phyloP scores from a whole-genome alignment of 176 grass and related monocot species.

The Areca catechu region DNA sequence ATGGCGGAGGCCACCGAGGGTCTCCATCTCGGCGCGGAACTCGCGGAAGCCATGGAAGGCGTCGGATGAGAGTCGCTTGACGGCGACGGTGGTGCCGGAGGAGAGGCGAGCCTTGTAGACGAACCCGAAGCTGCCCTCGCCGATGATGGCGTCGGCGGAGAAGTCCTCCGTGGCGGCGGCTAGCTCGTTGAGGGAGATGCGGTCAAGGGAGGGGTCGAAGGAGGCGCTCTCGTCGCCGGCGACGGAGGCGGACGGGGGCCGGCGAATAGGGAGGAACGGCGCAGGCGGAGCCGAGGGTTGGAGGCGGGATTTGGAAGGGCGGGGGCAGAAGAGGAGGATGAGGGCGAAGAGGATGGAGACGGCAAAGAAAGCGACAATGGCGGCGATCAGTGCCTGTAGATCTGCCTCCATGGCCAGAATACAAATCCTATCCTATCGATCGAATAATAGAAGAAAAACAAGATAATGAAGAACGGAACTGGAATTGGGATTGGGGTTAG shows the following conservation, averaged over 20 bases:
- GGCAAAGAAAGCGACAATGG: constrained; percentile 18
- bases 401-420: constrained; percentile 29
- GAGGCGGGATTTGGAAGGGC: neutral
- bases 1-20: constrained; percentile 63
- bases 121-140: constrained; percentile 85
- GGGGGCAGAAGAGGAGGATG: constrained; percentile 26
- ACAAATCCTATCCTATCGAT: too few species aligned
- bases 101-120: constrained; percentile 73
- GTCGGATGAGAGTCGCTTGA: constrained; percentile 57
- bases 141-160: constrained; percentile 68
- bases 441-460: too few species aligned
- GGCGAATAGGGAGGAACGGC: neutral
- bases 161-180: constrained; percentile 51
- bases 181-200: constrained; percentile 54
- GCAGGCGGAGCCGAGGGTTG: neutral
- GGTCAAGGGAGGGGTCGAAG: constrained; percentile 36
- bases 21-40: constrained; percentile 75
- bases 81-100: constrained; percentile 35
- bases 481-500: constrained; percentile 1
- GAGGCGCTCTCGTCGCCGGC: constrained; percentile 2
- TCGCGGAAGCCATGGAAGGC: constrained; percentile 59
- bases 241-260: neutral
- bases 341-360: too few species aligned
- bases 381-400: constrained; percentile 22
- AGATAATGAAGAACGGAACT: too few species aligned